phyloP scores from a whole-genome alignment of 306 rosid genomes.

The Trifolium dubium region DNA sequence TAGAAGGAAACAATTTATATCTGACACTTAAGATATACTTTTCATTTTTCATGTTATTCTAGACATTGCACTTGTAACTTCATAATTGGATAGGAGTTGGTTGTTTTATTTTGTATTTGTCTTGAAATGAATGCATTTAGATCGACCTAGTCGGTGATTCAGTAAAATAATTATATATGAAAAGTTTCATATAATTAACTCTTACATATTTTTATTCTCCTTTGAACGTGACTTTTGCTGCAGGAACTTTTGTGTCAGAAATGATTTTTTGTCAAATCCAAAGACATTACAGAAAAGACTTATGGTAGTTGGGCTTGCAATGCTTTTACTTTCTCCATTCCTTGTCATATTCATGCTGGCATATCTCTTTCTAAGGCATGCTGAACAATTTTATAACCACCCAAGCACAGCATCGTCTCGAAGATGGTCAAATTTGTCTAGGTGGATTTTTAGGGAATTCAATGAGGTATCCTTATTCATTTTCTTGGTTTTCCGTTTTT shows the following conservation, averaged over 20 bases:
- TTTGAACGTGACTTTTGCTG: slow-evolving; percentile 38
- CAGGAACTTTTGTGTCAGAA: slow-evolving; percentile 78
- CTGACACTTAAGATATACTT: not conserved
- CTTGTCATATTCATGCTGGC: slow-evolving; percentile 96
- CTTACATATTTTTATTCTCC: slow-evolving; percentile 36
- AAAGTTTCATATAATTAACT: slow-evolving; percentile 27
- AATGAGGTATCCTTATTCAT: slow-evolving; percentile 69
- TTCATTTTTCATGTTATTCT: not conserved
- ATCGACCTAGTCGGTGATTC: not conserved
- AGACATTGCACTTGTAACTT: not conserved
- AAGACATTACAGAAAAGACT: slow-evolving; percentile 80
- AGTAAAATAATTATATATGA: slow-evolving; percentile 17
- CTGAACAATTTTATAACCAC: slow-evolving; percentile 91
- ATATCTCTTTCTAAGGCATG: slow-evolving; percentile 91
- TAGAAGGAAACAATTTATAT: slow-evolving; percentile 10
- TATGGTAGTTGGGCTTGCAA: slow-evolving; percentile 76
- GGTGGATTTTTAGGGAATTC: slow-evolving; percentile 90
- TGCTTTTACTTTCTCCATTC: slow-evolving; percentile 97
- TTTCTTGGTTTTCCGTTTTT: slow-evolving; percentile 25
- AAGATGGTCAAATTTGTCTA: slow-evolving; percentile 96
- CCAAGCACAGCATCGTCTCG: slow-evolving; percentile 89
- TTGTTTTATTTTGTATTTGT: slow-evolving; percentile 19
- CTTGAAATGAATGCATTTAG: slow-evolving; percentile 13
- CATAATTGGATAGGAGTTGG: slow-evolving; percentile 1
- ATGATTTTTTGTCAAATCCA: slow-evolving; percentile 83